These are phyloP conservation scores for Terfezia claveryi DNA, from an alignment of 495 filamentous ascomycete genomes.

Conservation along the genomic window DNA sequence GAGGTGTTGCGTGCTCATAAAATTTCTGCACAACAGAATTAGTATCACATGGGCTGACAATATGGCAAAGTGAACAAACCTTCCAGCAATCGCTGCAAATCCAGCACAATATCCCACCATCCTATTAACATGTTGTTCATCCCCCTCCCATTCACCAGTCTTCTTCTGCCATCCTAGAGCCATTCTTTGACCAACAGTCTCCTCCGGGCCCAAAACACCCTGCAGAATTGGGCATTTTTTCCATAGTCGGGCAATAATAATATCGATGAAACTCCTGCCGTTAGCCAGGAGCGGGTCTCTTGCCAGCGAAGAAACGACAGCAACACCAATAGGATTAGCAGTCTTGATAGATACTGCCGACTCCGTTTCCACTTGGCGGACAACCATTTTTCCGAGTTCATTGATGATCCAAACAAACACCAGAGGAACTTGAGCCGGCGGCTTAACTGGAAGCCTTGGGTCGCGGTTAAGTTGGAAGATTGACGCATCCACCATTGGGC, in stretches of 20 bases:
- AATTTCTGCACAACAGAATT: slow-evolving; percentile 38
- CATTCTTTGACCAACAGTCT: slow-evolving; percentile 40
- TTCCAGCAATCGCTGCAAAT: slow-evolving; percentile 42
- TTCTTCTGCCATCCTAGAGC: slow-evolving; percentile 58
- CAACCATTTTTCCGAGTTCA: slow-evolving; percentile 53
- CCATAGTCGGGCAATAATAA: slow-evolving; percentile 71
- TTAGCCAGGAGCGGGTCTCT: slow-evolving; percentile 42
- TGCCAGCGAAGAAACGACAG: slow-evolving; percentile 54
- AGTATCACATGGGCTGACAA: not conserved
- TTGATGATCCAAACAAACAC: slow-evolving; percentile 68
- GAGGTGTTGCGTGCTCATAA: slow-evolving; percentile 34
- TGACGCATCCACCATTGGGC: slow-evolving; percentile 42
- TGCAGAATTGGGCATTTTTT: slow-evolving; percentile 66
- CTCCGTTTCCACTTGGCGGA: slow-evolving; percentile 57
- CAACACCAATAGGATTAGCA: slow-evolving; percentile 65
- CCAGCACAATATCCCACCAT: slow-evolving; percentile 74
- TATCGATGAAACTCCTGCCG: slow-evolving; percentile 53
- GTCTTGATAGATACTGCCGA: slow-evolving; percentile 42
- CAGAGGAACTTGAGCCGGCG: slow-evolving; percentile 26
- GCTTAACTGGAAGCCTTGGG: slow-evolving; percentile 32
- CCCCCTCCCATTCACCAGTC: slow-evolving; percentile 31
- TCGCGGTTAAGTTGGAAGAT: slow-evolving; percentile 39
- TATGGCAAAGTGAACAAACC: slow-evolving; percentile 5
- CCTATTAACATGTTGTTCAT: slow-evolving; percentile 50
- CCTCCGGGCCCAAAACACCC: slow-evolving; percentile 57